Evolutionary conservation across 148 eudicot species (phyloP).

Genomic region (Rhododendron vialii): DNA sequence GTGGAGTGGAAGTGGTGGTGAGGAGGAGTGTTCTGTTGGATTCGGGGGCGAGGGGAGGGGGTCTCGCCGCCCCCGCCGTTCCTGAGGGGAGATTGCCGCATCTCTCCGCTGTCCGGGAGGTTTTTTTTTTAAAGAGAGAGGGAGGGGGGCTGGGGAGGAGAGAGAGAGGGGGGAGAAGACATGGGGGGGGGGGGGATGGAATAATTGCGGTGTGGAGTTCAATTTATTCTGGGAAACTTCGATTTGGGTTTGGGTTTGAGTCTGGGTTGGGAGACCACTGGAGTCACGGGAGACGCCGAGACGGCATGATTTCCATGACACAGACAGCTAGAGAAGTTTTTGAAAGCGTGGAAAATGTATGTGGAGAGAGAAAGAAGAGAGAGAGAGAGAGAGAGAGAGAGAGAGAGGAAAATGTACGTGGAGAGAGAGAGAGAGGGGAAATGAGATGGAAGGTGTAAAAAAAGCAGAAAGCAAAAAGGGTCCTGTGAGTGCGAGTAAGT

Average conservation of each 20-base stretch:
- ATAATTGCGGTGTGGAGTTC: not conserved
- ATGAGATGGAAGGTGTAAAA: conserved; percentile 4
- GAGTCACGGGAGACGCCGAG: conserved; percentile 36
- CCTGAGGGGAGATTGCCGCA: conserved; percentile 44
- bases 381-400: too few relatives aligned
- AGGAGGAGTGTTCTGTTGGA: conserved; percentile 8
- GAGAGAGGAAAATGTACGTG: not conserved
- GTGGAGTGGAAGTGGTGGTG: conserved; percentile 64
- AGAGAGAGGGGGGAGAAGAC: not conserved
- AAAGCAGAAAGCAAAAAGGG: conserved; percentile 2
- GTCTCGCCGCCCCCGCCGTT: conserved; percentile 36
- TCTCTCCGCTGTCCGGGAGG: not conserved
- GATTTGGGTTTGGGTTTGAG: not conserved
- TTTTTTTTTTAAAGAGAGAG: not conserved
- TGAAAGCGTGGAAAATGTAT: not conserved
- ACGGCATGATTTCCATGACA: conserved; percentile 30
- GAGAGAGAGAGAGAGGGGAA: not conserved
- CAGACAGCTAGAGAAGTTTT: too few relatives aligned
- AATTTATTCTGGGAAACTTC: not conserved
- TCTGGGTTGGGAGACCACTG: not conserved
- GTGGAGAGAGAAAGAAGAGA: not conserved
- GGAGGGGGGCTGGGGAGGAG: not conserved
- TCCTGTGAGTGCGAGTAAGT: not conserved
- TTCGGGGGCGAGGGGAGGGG: conserved; percentile 36
- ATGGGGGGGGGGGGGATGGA: not conserved